Base-by-base conservation (phyloP, 2,329 filamentous ascomycete species). In the Fusarium verticillioides region DNA sequence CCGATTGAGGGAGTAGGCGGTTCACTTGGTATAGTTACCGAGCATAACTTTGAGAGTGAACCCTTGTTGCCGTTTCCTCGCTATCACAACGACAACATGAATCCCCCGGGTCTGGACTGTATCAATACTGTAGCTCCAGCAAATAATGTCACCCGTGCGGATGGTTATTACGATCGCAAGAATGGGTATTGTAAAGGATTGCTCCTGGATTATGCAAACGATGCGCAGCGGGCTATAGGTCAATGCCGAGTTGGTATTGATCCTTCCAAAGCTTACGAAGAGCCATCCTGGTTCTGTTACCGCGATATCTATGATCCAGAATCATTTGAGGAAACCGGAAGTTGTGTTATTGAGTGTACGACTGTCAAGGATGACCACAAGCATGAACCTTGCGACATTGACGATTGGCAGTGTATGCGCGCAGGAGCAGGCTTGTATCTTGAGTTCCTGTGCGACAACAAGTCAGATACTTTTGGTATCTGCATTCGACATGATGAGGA, bases 231-330 rank as follows among this genome's bases (percentile, higher is more conserved):
- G 36, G 19, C 60, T 4, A 10, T 58, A 10, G 50, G 63, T 5
- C 61, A 56, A 57, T 66, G 60, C 18, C 63, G 50, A 7, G 9
- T 66, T 19, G 60, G 60, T 6, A 23, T 58, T 23, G 50, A 63
- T 28, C 43, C 32, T 28, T 26, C 63, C 39, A 50, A 47, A 13
- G 40, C 50, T 42, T 57, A 26, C 12, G 15, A 18, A n/a, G 18
- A 66, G 9, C 60, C 50, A 11, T 21, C 30, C 15, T 46, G 32
- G 34, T 16, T 66, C n/a, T 66, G 63, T 43, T 50, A 4, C 50
- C 50, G 15, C 19, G 19, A 39, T 18, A 21, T n/a, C 19, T 11
- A 10, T 39, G 19, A 11, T 21, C 9, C 37, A 39, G 18, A 18
- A 18, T 36, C 34, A 36, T 16, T 18, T 3, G 10, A 11, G 19